A percentile compares a stretch with the other conserved stretches of the same genome.
Conservation (phyloP, 805 yeast genomes). For the Lipomyces anomalus region DNA sequence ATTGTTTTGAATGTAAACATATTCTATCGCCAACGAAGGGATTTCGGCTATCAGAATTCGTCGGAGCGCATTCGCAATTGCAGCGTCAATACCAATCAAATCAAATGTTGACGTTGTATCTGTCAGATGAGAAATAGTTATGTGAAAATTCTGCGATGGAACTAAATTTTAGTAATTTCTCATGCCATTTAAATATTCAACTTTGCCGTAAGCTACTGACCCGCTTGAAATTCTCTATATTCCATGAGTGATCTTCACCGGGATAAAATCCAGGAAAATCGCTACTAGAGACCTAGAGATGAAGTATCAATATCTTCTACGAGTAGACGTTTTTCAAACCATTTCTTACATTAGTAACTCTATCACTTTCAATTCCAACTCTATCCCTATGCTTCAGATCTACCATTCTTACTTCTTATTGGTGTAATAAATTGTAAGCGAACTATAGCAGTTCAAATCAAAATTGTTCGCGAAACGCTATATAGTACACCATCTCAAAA, state of each 20-base stretch:
- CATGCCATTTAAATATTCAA: no score
- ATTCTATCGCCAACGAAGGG: conserved; percentile 92
- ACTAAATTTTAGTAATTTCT: no score
- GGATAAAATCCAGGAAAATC: conserved; percentile 86
- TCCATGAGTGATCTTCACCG: conserved; percentile 70
- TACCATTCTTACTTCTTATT: conserved; percentile 7
- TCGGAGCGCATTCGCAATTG: conserved; percentile 92
- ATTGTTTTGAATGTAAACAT: conserved; percentile 83
- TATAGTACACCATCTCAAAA: no score
- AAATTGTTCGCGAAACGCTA: no score
- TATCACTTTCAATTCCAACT: conserved; percentile 81
- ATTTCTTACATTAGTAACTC: conserved; percentile 65
- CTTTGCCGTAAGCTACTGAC: no score
- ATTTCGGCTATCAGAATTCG: conserved; percentile 96
- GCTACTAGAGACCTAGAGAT: conserved; percentile 53
- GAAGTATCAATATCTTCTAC: not conserved
- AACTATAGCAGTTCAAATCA: no score
- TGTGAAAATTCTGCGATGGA: conserved; percentile 44
- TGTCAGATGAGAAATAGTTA: conserved; percentile 60
- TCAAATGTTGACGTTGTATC: conserved; percentile 71
- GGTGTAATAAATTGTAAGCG: no score
- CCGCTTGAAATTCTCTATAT: conserved; percentile 69
- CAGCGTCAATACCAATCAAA: conserved; percentile 77
- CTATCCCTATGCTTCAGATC: conserved; percentile 39
- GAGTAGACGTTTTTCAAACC: not conserved